These are phyloP conservation scores for Populus tomentosa DNA, from an alignment of 441 rosid genomes.

Conservation along the genomic window DNA sequence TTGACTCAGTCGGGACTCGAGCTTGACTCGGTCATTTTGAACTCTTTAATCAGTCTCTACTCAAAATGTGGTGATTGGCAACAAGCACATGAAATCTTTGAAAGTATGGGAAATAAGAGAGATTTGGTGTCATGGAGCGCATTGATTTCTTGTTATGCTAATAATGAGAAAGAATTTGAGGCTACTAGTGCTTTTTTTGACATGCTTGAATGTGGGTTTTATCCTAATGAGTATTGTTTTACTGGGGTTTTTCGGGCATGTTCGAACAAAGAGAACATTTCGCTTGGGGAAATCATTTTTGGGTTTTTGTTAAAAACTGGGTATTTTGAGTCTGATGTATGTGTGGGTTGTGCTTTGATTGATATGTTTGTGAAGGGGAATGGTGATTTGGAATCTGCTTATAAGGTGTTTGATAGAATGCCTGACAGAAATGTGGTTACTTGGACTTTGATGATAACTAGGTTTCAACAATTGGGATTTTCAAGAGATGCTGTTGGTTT, in stretches of 20 bases:
- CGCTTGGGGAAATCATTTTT: constrained; percentile 9
- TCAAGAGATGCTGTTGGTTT: constrained; percentile 40
- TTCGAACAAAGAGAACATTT: neutral
- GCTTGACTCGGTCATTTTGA: constrained; percentile 42
- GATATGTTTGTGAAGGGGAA: constrained; percentile 61
- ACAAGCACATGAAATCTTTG: constrained; percentile 38
- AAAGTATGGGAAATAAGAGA: constrained; percentile 39
- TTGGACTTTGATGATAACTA: constrained; percentile 39
- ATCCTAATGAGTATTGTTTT: constrained; percentile 16
- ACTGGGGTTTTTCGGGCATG: constrained; percentile 15
- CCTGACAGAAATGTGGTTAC: constrained; percentile 48
- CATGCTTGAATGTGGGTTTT: constrained; percentile 16
- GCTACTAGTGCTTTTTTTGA: constrained; percentile 7
- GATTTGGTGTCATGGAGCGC: constrained; percentile 21
- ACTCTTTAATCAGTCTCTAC: constrained; percentile 56
- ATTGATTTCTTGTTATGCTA: constrained; percentile 13
- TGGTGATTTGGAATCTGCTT: constrained; percentile 33
- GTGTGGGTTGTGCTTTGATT: constrained; percentile 57
- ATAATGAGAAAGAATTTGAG: constrained; percentile 6
- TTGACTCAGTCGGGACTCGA: constrained; percentile 33
- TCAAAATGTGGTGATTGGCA: constrained; percentile 41
- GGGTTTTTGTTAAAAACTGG: constrained; percentile 15
- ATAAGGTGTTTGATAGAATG: constrained; percentile 58
- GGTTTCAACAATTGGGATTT: constrained; percentile 14
- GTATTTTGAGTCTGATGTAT: constrained; percentile 33